A percentile compares a stretch with the other conserved stretches of the same genome.
These are phyloP conservation scores for Colletotrichum truncatum DNA, from an alignment of 2,329 filamentous ascomycete genomes.

Conservation along the genomic window DNA sequence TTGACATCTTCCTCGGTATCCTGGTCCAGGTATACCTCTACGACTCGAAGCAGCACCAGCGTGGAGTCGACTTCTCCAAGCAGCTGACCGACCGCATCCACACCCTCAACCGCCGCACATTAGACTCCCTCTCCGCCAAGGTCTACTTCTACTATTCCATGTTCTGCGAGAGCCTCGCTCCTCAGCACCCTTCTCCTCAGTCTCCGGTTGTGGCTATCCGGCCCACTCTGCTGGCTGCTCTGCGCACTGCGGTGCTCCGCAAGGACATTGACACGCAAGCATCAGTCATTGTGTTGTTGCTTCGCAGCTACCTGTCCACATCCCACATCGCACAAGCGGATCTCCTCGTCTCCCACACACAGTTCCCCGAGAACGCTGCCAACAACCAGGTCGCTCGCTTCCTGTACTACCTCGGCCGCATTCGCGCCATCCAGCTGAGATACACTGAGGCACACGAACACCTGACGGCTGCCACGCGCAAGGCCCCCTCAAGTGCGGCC, in stretches of 20 bases:
- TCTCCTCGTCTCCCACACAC: slow-evolving; percentile 92
- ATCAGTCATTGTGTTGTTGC: slow-evolving; percentile 90
- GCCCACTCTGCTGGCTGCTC: slow-evolving; percentile 84
- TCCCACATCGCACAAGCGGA: slow-evolving; percentile 98
- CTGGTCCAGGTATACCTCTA: slow-evolving; percentile 88
- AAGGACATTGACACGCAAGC: slow-evolving; percentile 99
- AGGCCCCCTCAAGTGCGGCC: slow-evolving; percentile 88
- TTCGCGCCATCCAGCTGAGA: slow-evolving; percentile 93
- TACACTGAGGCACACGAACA: slow-evolving; percentile 98
- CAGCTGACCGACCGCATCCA: slow-evolving; percentile 87
- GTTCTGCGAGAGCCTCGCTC: slow-evolving; percentile 91
- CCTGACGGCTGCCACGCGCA: slow-evolving; percentile 90
- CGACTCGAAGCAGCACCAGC: slow-evolving; percentile 82
- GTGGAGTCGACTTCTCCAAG: slow-evolving; percentile 85
- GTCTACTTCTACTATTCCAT: slow-evolving; percentile 98
- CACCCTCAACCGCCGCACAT: slow-evolving; percentile 87
- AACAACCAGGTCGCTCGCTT: slow-evolving; percentile 99
- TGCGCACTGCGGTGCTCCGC: slow-evolving; percentile 93
- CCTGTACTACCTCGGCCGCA: slow-evolving; percentile 95
- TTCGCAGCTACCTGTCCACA: slow-evolving; percentile 95
- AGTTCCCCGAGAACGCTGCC: slow-evolving; percentile 91
- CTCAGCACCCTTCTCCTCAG: slow-evolving; percentile 87
- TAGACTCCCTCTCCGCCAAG: slow-evolving; percentile 93
- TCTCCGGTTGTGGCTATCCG: slow-evolving; percentile 89
- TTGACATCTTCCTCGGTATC: slow-evolving; percentile 89